phyloP scores from a whole-genome alignment of 2,329 filamentous ascomycete species.

The Botrytis paeoniae region DNA sequence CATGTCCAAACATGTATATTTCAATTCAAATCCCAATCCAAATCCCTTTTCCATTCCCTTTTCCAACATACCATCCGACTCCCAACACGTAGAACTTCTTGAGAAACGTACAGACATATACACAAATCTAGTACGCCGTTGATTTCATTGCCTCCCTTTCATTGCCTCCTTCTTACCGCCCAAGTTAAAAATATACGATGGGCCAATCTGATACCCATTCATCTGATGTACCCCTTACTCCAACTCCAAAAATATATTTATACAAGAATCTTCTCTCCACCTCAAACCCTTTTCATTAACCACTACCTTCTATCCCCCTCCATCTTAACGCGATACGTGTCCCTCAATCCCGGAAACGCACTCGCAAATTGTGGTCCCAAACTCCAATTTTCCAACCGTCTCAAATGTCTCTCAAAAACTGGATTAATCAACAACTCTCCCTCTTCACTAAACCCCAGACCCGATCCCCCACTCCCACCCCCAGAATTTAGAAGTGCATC shows the following conservation, averaged over 20 bases:
- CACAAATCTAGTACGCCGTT: not conserved
- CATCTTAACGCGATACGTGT: slow-evolving; percentile 40
- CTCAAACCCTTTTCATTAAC: not conserved
- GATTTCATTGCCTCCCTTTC: too few species aligned
- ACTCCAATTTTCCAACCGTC: slow-evolving; percentile 76
- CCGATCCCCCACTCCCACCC: slow-evolving; percentile 57
- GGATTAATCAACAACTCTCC: slow-evolving; percentile 74
- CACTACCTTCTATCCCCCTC: slow-evolving; percentile 30
- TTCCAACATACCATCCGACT: not conserved
- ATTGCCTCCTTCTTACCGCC: not conserved
- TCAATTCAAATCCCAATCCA: not conserved
- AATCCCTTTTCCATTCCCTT: not conserved
- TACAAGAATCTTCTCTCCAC: not conserved
- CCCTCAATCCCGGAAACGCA: slow-evolving; percentile 57
- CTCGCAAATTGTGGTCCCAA: slow-evolving; percentile 66
- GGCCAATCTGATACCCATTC: not conserved
- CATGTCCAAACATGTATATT: not conserved
- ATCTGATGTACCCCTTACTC: not conserved
- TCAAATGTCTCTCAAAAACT: slow-evolving; percentile 77
- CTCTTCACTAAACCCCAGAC: slow-evolving; percentile 43
- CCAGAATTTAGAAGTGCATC: slow-evolving; percentile 62
- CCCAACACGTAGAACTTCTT: not conserved
- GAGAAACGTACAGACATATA: not conserved
- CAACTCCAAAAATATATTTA: not conserved
- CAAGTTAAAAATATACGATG: not conserved